A percentile compares a stretch with the other conserved stretches of the same genome.
Evolutionary conservation across 129 eudicot species (phyloP).

Genomic region (Mikania micrantha): DNA sequence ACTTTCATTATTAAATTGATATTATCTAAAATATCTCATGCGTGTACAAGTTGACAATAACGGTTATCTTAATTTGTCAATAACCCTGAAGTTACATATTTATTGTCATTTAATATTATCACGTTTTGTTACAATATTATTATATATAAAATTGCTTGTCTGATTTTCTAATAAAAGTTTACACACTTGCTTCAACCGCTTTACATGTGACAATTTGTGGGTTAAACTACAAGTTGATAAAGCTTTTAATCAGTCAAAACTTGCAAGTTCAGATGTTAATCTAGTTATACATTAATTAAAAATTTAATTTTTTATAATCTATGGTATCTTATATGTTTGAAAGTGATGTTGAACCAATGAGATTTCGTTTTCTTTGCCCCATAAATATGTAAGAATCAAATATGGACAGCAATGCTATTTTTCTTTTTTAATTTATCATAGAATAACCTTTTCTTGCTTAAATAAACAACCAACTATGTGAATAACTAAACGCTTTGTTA

Average conservation of each 20-base stretch:
- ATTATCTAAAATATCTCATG: conserved; percentile 12
- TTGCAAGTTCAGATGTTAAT: too few species aligned
- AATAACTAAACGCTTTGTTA: neutral
- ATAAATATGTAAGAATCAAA: conserved; percentile 5
- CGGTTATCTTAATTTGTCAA: neutral
- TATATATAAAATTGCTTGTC: neutral
- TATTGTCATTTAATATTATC: neutral
- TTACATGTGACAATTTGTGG: neutral
- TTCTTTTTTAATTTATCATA: neutral
- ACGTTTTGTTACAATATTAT: neutral
- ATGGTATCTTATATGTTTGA: conserved; percentile 11
- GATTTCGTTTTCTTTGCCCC: conserved; percentile 16
- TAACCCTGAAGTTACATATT: neutral
- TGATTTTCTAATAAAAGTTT: neutral
- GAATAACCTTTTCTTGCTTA: neutral
- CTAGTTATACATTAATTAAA: neutral
- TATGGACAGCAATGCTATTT: conserved; percentile 7
- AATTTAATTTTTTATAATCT: neutral
- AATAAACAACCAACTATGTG: neutral
- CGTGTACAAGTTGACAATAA: conserved; percentile 27
- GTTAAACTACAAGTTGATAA: neutral
- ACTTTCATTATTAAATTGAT: conserved; percentile 25
- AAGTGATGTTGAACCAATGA: conserved; percentile 20
- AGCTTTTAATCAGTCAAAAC: too few species aligned
- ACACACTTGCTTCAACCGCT: neutral